Conservation (phyloP, 306 rosid species). For the Dryas octopetala region DNA sequence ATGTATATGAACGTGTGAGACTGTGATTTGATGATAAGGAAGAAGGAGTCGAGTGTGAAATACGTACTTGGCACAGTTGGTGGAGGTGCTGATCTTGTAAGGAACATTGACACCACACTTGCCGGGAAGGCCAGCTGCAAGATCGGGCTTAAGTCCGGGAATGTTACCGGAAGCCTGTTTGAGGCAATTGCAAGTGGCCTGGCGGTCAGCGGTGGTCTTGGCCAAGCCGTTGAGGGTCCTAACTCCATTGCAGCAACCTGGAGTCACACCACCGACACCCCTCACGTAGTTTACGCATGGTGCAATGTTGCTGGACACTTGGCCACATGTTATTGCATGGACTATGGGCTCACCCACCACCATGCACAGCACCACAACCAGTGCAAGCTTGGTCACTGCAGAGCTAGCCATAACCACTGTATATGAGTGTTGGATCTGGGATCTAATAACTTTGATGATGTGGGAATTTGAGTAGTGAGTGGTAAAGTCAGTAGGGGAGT, state of each 20-base stretch:
- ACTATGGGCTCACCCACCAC: constrained; percentile 37
- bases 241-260: constrained; percentile 32
- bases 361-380: constrained; percentile 33
- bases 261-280: background rate
- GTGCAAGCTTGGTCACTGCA: constrained; percentile 23
- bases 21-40: too few relatives aligned
- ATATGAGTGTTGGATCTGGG: background rate
- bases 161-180: background rate
- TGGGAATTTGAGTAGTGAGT: background rate
- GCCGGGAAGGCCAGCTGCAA: constrained; percentile 34
- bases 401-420: constrained; percentile 31
- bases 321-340: constrained; percentile 42
- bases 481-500: background rate
- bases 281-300: constrained; percentile 23
- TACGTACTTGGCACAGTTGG: constrained; percentile 39
- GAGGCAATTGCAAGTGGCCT: constrained; percentile 43
- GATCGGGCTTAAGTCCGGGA: background rate
- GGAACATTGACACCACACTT: constrained; percentile 51
- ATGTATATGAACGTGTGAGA: too few relatives aligned
- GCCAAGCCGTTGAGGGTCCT: background rate
- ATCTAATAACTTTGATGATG: background rate
- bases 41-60: too few relatives aligned
- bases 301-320: constrained; percentile 7
- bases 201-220: constrained; percentile 30
- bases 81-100: constrained; percentile 52